phyloP scores from a whole-genome alignment of 495 filamentous ascomycete species.

The Daldinia decipiens region DNA sequence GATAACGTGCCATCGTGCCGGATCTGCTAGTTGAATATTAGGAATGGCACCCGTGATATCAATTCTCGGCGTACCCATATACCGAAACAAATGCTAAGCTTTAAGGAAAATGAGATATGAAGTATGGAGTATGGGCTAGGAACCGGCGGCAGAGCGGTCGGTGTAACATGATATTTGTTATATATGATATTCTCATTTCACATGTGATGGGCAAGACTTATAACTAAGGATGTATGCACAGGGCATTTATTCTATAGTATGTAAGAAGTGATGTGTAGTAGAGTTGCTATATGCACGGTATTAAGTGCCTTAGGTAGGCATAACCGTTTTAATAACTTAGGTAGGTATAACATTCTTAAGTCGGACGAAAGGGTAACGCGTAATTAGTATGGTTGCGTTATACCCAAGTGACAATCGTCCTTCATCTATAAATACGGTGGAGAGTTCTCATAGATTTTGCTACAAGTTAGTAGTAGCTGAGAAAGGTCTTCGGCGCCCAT shows the following conservation, averaged over 20 bases:
- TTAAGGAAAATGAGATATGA: too few relatives aligned
- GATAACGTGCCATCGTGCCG: background rate
- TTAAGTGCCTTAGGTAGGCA: background rate
- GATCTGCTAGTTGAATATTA: background rate
- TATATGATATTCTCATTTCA: background rate
- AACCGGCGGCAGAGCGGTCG: background rate
- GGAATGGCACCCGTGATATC: background rate
- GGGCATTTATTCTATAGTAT: background rate
- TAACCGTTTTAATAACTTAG: background rate
- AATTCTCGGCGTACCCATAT: background rate
- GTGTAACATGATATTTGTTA: background rate
- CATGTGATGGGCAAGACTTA: background rate
- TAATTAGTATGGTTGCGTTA: background rate
- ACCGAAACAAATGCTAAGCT: background rate
- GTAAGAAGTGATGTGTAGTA: background rate
- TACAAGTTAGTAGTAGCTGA: constrained; percentile 3
- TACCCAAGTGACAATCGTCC: background rate
- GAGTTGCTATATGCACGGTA: background rate
- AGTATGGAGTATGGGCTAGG: background rate
- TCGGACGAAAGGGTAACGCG: background rate
- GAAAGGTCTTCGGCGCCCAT: constrained; percentile 1
- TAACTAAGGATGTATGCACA: background rate
- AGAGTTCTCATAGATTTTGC: constrained; percentile 3
- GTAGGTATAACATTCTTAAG: background rate
- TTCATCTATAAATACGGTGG: constrained; percentile 16